These are phyloP conservation scores for Xylariaceae sp. DNA, from an alignment of 2,329 filamentous ascomycete genomes.

Conservation along the genomic window DNA sequence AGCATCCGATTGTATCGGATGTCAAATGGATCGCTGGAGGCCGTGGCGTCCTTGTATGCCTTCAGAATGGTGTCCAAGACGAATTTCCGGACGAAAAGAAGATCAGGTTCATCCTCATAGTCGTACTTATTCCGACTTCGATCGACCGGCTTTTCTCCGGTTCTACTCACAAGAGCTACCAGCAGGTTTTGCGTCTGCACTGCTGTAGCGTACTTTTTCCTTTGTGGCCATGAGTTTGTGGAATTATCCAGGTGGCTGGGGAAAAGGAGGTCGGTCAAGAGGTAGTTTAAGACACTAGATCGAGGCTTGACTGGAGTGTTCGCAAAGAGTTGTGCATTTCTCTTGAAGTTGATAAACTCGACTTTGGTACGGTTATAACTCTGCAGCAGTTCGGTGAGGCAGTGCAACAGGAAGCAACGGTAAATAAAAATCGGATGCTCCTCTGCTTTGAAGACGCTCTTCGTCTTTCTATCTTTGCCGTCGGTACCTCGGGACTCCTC, in stretches of 20 bases:
- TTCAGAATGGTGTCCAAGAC: conserved; percentile 90
- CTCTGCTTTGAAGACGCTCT: conserved; percentile 78
- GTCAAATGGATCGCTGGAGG: conserved; percentile 74
- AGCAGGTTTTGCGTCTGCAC: conserved; percentile 81
- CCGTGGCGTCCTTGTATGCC: conserved; percentile 81
- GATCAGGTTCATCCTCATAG: conserved; percentile 72
- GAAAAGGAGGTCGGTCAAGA: conserved; percentile 72
- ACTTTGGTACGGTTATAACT: conserved; percentile 95
- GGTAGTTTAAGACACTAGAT: conserved; percentile 87
- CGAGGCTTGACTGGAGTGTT: conserved; percentile 91
- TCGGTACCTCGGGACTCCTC: conserved; percentile 31
- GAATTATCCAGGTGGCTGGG: conserved; percentile 58
- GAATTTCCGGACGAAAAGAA: conserved; percentile 90
- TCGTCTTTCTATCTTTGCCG: conserved; percentile 59
- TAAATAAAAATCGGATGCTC: conserved; percentile 96
- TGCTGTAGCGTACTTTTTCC: conserved; percentile 82
- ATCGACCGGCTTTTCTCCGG: conserved; percentile 65
- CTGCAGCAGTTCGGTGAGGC: conserved; percentile 80
- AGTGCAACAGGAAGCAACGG: conserved; percentile 89
- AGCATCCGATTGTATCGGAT: conserved; percentile 83
- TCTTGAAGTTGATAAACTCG: conserved; percentile 98
- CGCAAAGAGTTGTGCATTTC: conserved; percentile 76
- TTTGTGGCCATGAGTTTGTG: conserved; percentile 67
- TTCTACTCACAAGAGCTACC: conserved; percentile 82
- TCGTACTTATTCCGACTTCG: conserved; percentile 53